Conservation (phyloP, 306 rosid species). For the Casuarina cunninghamiana region DNA sequence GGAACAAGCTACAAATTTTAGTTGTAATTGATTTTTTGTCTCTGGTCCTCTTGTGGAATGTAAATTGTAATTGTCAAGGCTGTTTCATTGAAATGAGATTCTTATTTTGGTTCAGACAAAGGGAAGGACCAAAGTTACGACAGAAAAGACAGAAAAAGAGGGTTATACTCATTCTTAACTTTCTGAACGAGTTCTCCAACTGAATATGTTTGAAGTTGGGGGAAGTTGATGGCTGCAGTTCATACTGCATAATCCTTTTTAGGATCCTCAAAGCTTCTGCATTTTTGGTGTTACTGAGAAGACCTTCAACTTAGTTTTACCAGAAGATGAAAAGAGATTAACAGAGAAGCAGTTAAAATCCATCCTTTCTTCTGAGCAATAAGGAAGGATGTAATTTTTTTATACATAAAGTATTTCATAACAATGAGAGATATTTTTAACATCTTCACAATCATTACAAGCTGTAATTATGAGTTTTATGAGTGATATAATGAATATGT, state of each 20-base stretch:
- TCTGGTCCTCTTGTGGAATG: conserved; percentile 42
- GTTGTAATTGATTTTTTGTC: conserved; percentile 52
- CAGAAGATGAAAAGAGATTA: too few relatives aligned
- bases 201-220: not conserved
- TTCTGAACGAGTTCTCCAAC: not conserved
- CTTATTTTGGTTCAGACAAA: conserved; percentile 23
- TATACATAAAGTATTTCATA: too few relatives aligned
- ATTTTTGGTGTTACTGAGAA: not conserved
- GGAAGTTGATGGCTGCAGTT: not conserved
- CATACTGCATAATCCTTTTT: not conserved
- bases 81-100: conserved; percentile 43
- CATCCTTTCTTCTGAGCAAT: too few relatives aligned
- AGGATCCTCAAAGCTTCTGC: not conserved
- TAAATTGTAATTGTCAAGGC: conserved; percentile 53
- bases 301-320: too few relatives aligned
- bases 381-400: too few relatives aligned
- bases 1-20: conserved; percentile 57
- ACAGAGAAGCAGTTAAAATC: too few relatives aligned
- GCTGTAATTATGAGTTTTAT: too few relatives aligned
- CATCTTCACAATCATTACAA: too few relatives aligned
- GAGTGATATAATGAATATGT: too few relatives aligned
- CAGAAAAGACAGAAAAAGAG: conserved; percentile 9
- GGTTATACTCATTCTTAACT: conserved; percentile 10
- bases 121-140: conserved; percentile 12
- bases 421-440: too few relatives aligned